Conservation (phyloP, 495 filamentous ascomycete genomes). For the Podospora tetraspora region DNA sequence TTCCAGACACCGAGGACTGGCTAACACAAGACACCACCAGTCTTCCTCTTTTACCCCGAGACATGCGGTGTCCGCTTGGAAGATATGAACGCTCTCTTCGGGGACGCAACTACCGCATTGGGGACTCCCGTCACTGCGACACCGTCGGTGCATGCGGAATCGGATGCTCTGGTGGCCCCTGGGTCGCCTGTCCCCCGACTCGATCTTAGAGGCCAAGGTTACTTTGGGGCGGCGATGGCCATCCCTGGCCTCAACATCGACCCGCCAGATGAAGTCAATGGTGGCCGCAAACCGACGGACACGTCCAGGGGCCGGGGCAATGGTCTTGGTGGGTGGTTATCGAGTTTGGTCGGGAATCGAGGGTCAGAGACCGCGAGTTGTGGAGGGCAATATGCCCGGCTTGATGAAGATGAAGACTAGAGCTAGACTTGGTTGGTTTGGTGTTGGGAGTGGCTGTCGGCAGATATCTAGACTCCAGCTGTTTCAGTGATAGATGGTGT, state of each 20-base stretch:
- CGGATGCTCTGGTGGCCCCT: constrained; percentile 65
- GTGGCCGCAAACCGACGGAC: constrained; percentile 23
- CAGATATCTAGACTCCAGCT: background rate
- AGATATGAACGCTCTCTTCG: constrained; percentile 91
- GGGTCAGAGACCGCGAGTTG: constrained; percentile 20
- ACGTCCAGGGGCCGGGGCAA: constrained; percentile 24
- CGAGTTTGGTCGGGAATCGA: constrained; percentile 39
- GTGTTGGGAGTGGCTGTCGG: background rate
- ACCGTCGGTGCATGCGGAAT: constrained; percentile 51
- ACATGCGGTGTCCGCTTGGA: constrained; percentile 91
- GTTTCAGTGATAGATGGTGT: background rate
- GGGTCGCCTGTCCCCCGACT: constrained; percentile 74
- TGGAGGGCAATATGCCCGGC: constrained; percentile 36
- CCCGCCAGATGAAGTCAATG: constrained; percentile 32
- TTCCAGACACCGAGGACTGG: constrained; percentile 18
- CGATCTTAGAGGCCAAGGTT: constrained; percentile 53
- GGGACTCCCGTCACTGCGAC: constrained; percentile 53
- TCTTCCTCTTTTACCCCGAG: constrained; percentile 96
- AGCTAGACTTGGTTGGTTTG: background rate
- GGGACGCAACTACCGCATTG: constrained; percentile 73
- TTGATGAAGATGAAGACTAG: constrained; percentile 43
- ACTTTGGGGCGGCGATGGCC: constrained; percentile 29
- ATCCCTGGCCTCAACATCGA: constrained; percentile 39
- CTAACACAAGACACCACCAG: constrained; percentile 39
- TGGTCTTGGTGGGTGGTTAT: constrained; percentile 46